Evolutionary conservation across 2,329 filamentous ascomycete genomes (phyloP).

Genomic region (Aspergillus sp.): DNA sequence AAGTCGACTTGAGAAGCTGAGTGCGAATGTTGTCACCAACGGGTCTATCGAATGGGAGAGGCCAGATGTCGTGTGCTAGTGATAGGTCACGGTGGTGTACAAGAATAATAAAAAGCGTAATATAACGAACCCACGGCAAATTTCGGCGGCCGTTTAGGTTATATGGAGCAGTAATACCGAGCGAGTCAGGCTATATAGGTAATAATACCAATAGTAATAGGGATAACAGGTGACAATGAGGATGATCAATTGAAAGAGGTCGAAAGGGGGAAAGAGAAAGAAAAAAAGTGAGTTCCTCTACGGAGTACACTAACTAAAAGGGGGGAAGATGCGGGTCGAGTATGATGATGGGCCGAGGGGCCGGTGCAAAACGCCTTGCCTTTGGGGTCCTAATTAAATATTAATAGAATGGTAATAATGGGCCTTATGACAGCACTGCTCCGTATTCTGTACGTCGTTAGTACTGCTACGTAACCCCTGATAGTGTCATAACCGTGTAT

Average conservation of each 20-base stretch:
- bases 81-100: not conserved
- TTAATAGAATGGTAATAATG: conserved; percentile 1
- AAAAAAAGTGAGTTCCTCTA: conserved; percentile 7
- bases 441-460: not conserved
- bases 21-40: too few relatives aligned
- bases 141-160: conserved; percentile 1
- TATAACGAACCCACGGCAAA: too few relatives aligned
- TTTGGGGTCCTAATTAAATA: not conserved
- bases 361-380: conserved; percentile 4
- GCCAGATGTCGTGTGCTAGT: not conserved
- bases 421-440: not conserved
- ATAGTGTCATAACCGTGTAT: not conserved
- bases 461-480: too few relatives aligned
- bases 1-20: too few relatives aligned
- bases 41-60: not conserved
- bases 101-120: not conserved
- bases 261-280: conserved; percentile 11
- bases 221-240: conserved; percentile 3
- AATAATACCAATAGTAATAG: not conserved
- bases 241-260: conserved; percentile 15
- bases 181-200: conserved; percentile 6
- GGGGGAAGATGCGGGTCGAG: conserved; percentile 17
- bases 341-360: conserved; percentile 2
- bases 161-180: conserved; percentile 5
- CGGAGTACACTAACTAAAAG: conserved; percentile 12